phyloP scores from a whole-genome alignment of 306 rosid genomes.

The Lithocarpus polystachyus region DNA sequence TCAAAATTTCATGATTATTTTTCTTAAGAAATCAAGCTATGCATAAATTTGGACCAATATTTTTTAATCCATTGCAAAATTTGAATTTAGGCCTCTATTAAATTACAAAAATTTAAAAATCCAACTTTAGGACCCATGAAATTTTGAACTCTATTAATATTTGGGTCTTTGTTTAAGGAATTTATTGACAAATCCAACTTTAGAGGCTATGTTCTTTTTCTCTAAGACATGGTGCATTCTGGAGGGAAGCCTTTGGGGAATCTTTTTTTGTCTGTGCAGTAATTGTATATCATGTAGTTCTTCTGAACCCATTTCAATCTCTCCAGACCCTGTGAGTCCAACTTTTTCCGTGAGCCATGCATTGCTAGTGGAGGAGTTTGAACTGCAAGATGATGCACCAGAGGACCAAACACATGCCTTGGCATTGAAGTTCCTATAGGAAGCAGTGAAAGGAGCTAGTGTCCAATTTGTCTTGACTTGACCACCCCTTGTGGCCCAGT shows the following conservation, averaged over 20 bases:
- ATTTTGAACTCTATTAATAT: no score
- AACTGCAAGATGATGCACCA: slow-evolving; percentile 48
- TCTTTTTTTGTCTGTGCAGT: slow-evolving; percentile 46
- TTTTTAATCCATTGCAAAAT: no score
- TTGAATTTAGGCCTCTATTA: no score
- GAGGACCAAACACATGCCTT: slow-evolving; percentile 46
- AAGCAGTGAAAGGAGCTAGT: slow-evolving; percentile 57
- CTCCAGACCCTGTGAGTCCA: slow-evolving; percentile 35
- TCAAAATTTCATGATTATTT: no score
- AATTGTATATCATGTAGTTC: slow-evolving; percentile 62
- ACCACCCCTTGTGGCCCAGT: slow-evolving; percentile 88
- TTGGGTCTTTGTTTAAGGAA: no score
- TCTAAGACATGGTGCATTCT: slow-evolving; percentile 37
- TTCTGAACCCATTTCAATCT: slow-evolving; percentile 55
- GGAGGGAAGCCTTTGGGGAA: slow-evolving; percentile 59
- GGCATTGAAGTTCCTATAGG: slow-evolving; percentile 59
- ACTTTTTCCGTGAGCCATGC: slow-evolving; percentile 44
- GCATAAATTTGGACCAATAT: no score
- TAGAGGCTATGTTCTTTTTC: not conserved
- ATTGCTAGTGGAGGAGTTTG: slow-evolving; percentile 10
- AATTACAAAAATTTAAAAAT: no score
- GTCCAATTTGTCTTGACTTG: slow-evolving; percentile 66
- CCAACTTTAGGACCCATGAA: no score
- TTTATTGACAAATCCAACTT: no score
- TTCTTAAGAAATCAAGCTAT: no score